Base-by-base conservation (phyloP, 2,329 filamentous ascomycete genomes). In the Chrysoporthe austroafricana region DNA sequence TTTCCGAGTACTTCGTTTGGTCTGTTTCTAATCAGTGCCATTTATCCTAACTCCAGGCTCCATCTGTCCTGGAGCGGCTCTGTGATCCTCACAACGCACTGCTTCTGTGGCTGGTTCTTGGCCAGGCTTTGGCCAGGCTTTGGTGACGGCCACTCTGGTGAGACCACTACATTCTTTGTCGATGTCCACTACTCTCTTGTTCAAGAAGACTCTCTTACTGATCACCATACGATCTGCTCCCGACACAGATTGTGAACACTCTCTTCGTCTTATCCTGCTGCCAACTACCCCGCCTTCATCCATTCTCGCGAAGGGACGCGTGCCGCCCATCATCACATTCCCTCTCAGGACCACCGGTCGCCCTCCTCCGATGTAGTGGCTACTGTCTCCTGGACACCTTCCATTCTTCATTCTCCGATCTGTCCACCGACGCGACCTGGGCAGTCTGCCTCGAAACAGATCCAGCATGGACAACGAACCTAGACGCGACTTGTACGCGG, bases 401-500 rank as follows among this genome's bases (percentile, higher is more conserved):
- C 63, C 11, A 52, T 13, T 52, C 43, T 21, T 42, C 36, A 14
- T 48, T 18, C 32, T 26, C 6, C 14, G 16, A 21, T n/a, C 18
- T 42, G 46, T 39, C 32, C n/a, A 11, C 52, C n/a, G 14, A 8
- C 26, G 14, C 63, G n/a, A n/a, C 5, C 42, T 13, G 48, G 52
- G 60, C 44, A n/a, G 32, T 34, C 44, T 39, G 46, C 50, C 39
- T 32, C 34, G 91, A 58, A 64, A 63, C 63, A 39, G 62, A 70
- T 73, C 76, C 81, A 85, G 73, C 73, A 92, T 92, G 90, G 88
- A 87, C 73, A 90, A 90, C 79, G 90, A 92, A 76, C 83, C 86
- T 71, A 86, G 84, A 73, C 87, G 88, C 74, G 91, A 96, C 79
- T 96, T 96, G 79, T 97, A 97, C 80, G 90, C 89, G 70, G 93